Evolutionary conservation across 371 early-diverging fungal species (phyloP).

Genomic region (Actinomortierella ambigua): DNA sequence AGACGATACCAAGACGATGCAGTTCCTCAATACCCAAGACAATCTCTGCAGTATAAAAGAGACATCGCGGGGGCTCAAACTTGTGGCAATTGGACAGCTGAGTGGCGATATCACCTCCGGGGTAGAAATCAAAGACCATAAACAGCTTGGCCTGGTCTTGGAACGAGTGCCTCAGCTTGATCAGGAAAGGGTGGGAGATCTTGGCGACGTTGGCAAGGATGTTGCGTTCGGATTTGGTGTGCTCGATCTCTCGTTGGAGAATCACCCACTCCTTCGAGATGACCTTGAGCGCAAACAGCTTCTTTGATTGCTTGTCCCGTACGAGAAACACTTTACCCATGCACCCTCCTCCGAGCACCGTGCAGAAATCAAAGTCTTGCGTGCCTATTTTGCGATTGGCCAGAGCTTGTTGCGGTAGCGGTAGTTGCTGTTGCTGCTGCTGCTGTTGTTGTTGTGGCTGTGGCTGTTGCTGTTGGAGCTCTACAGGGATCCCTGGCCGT

Average conservation of each 20-base stretch:
- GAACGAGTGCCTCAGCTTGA: constrained; percentile 74
- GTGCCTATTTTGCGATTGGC: constrained; percentile 27
- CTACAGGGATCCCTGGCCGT: too few relatives aligned
- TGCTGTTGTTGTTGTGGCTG: too few relatives aligned
- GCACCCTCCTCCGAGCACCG: constrained; percentile 74
- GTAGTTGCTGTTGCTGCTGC: too few relatives aligned
- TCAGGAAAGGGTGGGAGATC: constrained; percentile 71
- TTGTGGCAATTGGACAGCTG: constrained; percentile 68
- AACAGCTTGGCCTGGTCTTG: constrained; percentile 72
- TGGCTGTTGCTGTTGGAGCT: too few relatives aligned
- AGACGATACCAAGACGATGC: constrained; percentile 87
- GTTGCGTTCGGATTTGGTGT: constrained; percentile 73
- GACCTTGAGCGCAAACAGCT: constrained; percentile 72
- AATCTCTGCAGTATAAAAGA: constrained; percentile 90
- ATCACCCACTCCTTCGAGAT: constrained; percentile 72
- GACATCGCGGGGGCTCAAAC: constrained; percentile 75
- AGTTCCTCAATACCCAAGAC: constrained; percentile 83
- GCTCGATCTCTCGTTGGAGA: constrained; percentile 62
- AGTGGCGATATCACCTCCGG: constrained; percentile 87
- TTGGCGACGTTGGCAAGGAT: constrained; percentile 64
- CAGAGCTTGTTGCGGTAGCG: too few relatives aligned
- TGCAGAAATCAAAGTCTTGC: constrained; percentile 64
- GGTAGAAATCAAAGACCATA: constrained; percentile 83
- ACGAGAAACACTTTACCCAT: constrained; percentile 81
- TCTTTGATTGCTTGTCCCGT: constrained; percentile 52